Evolutionary conservation across 2,329 filamentous ascomycete species (phyloP), one percentile per base, ranked within the genome.

Genomic region (Ceratocystis variospora): DNA sequence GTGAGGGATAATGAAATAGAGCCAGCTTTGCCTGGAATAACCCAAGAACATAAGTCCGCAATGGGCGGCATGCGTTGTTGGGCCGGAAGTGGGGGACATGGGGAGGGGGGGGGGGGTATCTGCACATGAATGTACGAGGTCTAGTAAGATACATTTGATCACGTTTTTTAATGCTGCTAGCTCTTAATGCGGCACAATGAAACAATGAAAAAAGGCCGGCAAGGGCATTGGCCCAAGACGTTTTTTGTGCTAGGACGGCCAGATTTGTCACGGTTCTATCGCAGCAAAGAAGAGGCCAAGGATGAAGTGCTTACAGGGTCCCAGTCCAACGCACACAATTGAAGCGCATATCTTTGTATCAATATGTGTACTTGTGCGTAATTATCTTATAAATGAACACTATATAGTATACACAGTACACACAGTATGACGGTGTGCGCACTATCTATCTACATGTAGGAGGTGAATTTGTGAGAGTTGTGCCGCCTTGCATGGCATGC

Each of bases 1-100:
- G n/a, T n/a, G 46, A 48, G 19, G 46, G 46, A 48, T 6, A 19
- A 17, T 48, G 45, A 55, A 17, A 17, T 25, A 33, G 55, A 4
- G 31, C n/a, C 55, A n/a, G 53, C 55, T 19, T 19, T 25, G 15
- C 15, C 12, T n/a, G 7, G 12, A 37, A 31, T 17, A 31, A 28
- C 53, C 55, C 55, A 59, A 59, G 55, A 2, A 10, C 19, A 59
- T 12, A 37, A 22, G 28, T 17, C 55, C n/a, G 8, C 55, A 59
- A 59, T 37, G 31, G 55, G 55, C 28, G 17, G 55, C 15, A 31
- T 59, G 55, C 55, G 55, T 59, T 37, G 55, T 59, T 59, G 55
- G 55, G 55, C 55, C 33, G 55, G 5, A 59, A 59, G 55, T 33
- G 28, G 31, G 33, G 28, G 28, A n/a, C 33, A 31, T 31, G 17